These are phyloP conservation scores for Heterobasidion parviporum DNA, from an alignment of 1,284 basidiomycete species.

Conservation along the genomic window DNA sequence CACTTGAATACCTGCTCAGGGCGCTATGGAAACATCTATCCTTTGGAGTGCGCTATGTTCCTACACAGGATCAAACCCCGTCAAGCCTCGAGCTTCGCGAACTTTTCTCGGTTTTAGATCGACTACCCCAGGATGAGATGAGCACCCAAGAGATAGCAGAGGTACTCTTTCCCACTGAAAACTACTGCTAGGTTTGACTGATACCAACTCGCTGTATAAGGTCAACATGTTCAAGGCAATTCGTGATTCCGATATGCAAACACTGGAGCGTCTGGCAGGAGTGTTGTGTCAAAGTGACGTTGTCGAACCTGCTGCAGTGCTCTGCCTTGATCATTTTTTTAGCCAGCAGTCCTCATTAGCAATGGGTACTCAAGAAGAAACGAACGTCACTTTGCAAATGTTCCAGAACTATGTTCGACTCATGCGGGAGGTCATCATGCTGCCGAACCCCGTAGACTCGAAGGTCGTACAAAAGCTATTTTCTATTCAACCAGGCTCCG, in stretches of 20 bases:
- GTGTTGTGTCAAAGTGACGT: neutral
- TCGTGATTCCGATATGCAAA: neutral
- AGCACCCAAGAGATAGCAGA: neutral
- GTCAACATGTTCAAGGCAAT: neutral
- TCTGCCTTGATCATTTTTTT: neutral
- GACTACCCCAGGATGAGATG: neutral
- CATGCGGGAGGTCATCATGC: neutral
- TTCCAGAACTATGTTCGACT: slow-evolving; percentile 30
- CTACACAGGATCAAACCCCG: neutral
- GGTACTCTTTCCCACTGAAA: neutral
- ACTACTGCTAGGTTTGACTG: neutral
- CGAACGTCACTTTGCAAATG: slow-evolving; percentile 13
- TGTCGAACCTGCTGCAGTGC: neutral
- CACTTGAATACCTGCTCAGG: neutral
- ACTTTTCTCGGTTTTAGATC: neutral
- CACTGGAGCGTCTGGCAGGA: neutral
- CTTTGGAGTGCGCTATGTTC: neutral
- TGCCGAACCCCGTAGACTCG: neutral
- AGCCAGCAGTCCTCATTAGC: neutral
- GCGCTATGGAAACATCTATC: neutral
- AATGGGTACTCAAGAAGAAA: neutral
- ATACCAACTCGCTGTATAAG: neutral
- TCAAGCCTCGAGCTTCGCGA: neutral
- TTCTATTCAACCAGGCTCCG: neutral
- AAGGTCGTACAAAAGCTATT: neutral